Base-by-base conservation (phyloP, 192 early-diverging fungal species). In the Coemansia javaensis region DNA sequence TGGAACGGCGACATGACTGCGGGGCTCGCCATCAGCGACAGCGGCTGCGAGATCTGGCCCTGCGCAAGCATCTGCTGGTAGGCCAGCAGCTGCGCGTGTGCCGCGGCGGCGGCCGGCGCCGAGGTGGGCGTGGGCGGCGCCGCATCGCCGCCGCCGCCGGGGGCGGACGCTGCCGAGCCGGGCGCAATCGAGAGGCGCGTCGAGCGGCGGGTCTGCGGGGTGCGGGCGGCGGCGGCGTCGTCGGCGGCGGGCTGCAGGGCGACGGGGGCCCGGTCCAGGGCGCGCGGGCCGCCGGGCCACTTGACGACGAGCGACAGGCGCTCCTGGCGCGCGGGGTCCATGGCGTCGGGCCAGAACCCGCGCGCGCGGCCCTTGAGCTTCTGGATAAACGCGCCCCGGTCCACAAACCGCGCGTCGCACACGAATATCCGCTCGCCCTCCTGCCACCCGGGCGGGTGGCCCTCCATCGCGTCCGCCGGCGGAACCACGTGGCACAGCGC, bases 351-450 rank as follows among this genome's bases (percentile, higher is more conserved):
- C 71, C 64, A 75, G 16, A 43, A 63, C 7, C 48, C 53, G 10
- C 44, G 39, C 25, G 5, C 9, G 28, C 18, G 43, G 20, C 51
- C n/a, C 56, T 75, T 75, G 38, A 75, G 55, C 41, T 48, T 58
- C 33, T 67, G 46, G 35, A 75, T 63, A 40, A 53, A 75, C 43
- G 40, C 56, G 21, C 64, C 71, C 39, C 56, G 58, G 32, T 75
- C 71, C 10, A 63, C 57, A 56, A 34, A 75, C 27, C 59, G 50
- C 52, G 51, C 52, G 36, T 67, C 64, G 33, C 71, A 75, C 31
- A 75, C 64, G 49, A 47, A 75, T 18, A 66, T 24, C 24, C 38
- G 47, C 17, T 56, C 55, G 31, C 58, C 62, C 16, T 63, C 64
- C 14, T 30, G 44, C 51, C 54, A 66, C 20, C 61, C 64, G 10